Evolutionary conservation across 208 protist genomes (phyloP).

Genomic region (Leishmania major): DNA sequence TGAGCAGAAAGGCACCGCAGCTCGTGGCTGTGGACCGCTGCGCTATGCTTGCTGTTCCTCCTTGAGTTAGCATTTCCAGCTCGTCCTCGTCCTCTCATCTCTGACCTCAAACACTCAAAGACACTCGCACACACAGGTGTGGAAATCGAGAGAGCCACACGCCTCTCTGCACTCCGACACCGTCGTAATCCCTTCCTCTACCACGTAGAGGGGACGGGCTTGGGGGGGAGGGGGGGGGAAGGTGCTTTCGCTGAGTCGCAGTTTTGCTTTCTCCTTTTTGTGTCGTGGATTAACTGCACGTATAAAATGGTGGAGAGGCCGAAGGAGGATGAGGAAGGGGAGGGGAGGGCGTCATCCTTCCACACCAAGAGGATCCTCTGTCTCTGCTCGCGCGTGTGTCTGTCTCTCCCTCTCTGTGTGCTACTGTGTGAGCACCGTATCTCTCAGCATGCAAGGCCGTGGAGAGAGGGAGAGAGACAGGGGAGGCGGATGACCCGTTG

Average conservation of each 20-base stretch:
- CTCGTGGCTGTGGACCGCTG: neutral
- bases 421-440: neutral
- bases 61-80: no score
- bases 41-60: neutral
- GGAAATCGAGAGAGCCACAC: neutral
- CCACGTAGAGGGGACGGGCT: neutral
- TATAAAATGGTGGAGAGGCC: neutral
- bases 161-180: neutral
- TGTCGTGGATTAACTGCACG: neutral
- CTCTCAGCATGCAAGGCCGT: neutral
- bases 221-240: neutral
- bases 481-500: neutral
- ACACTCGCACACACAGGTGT: neutral
- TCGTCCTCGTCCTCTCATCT: neutral
- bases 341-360: neutral
- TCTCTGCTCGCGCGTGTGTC: neutral
- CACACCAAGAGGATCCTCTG: neutral
- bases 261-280: neutral
- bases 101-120: no score
- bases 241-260: neutral
- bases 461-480: neutral
- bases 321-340: neutral
- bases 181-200: neutral
- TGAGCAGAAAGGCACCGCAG: neutral
- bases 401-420: neutral